Conservation (phyloP, 371 early-diverging fungal species). For the Fennellomyces sp. region DNA sequence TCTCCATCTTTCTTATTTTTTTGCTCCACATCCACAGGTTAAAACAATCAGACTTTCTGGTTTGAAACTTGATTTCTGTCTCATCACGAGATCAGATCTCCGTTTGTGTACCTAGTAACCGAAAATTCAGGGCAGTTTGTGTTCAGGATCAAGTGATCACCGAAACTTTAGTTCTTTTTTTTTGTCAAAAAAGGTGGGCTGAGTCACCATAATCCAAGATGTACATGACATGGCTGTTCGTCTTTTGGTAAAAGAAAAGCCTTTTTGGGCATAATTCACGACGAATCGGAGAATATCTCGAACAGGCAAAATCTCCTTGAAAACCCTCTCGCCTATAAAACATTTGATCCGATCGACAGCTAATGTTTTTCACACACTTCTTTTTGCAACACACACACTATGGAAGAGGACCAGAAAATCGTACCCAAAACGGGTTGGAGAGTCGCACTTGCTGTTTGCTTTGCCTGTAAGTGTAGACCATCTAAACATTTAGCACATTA, state of each 20-base stretch:
- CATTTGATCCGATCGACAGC: background rate
- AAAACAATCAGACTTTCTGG: no score
- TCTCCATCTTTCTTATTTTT: no score
- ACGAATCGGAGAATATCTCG: background rate
- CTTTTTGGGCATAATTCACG: background rate
- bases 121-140: no score
- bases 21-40: no score
- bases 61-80: no score
- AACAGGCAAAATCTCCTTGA: background rate
- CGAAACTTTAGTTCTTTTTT: background rate
- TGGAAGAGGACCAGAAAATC: background rate
- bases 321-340: background rate
- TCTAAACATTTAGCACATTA: background rate
- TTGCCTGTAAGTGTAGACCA: constrained; percentile 13
- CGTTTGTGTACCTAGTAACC: no score
- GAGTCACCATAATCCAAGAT: background rate
- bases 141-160: no score
- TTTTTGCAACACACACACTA: background rate
- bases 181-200: background rate
- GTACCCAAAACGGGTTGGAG: constrained; percentile 12
- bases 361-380: background rate
- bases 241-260: background rate
- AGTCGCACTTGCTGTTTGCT: constrained; percentile 8
- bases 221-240: background rate
- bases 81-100: no score